phyloP scores from a whole-genome alignment of 2,329 filamentous ascomycete genomes.

The Metarhizium rileyi region DNA sequence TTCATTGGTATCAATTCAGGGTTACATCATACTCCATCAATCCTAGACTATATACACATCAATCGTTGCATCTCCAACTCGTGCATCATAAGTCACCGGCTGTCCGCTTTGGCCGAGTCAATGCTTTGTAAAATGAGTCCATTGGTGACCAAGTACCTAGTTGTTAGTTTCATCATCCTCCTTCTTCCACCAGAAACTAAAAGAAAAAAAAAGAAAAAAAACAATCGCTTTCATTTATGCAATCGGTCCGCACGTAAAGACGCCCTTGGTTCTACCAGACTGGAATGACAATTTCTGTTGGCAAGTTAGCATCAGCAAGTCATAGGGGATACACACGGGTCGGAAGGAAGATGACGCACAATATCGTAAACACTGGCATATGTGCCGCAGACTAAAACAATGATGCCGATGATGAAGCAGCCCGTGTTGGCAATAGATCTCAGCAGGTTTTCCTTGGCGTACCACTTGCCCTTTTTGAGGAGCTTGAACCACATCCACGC shows the following conservation, averaged over 20 bases:
- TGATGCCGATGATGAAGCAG: slow-evolving; percentile 17
- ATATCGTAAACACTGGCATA: slow-evolving; percentile 18
- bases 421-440: slow-evolving; percentile 14
- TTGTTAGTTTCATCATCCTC: background rate
- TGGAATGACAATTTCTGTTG: slow-evolving; percentile 8
- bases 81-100: background rate
- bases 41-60: background rate
- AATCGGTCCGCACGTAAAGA: slow-evolving; percentile 12
- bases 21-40: background rate
- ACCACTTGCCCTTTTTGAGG: slow-evolving; percentile 17
- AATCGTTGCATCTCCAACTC: background rate
- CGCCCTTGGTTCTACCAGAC: slow-evolving; percentile 7
- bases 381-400: slow-evolving; percentile 16
- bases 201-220: background rate
- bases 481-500: slow-evolving; percentile 33
- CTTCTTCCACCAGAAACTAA: background rate
- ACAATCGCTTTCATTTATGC: background rate
- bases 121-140: background rate
- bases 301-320: background rate
- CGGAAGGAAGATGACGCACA: slow-evolving; percentile 6
- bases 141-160: background rate
- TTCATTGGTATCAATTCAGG: background rate
- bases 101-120: background rate
- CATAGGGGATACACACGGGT: background rate
- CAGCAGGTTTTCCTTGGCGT: slow-evolving; percentile 16